Evolutionary conservation across 1,284 basidiomycete genomes (phyloP).

Genomic region (Hemileia vastatrix): DNA sequence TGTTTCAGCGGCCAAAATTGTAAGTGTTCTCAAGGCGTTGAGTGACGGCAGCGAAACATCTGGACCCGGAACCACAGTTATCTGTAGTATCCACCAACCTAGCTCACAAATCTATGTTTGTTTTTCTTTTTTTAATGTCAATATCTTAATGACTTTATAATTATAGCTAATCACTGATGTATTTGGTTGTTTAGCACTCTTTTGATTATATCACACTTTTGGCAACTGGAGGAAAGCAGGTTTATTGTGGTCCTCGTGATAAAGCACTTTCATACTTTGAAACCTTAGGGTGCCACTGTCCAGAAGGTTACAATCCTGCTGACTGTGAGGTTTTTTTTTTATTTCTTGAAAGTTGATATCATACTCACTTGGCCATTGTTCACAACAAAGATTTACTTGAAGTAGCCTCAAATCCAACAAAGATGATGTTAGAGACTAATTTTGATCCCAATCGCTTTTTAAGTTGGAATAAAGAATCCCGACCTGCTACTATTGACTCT

Average conservation of each 20-base stretch:
- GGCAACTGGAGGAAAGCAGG: constrained; percentile 57
- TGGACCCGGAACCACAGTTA: constrained; percentile 57
- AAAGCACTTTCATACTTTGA: constrained; percentile 60
- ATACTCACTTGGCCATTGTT: not conserved
- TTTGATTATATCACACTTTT: constrained; percentile 74
- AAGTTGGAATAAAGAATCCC: not conserved
- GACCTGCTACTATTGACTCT: not conserved
- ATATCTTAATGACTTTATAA: not conserved
- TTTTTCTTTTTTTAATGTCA: not conserved
- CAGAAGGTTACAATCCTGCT: constrained; percentile 72
- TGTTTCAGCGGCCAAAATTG: constrained; percentile 69
- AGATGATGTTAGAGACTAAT: not conserved
- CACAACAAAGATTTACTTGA: constrained; percentile 55
- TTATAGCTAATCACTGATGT: not conserved
- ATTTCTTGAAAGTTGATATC: not conserved
- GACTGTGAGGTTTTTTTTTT: constrained; percentile 51
- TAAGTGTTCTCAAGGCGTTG: constrained; percentile 62
- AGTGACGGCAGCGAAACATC: constrained; percentile 54
- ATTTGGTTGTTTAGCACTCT: constrained; percentile 48
- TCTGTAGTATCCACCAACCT: constrained; percentile 79
- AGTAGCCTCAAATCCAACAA: constrained; percentile 20
- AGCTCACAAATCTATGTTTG: constrained; percentile 62
- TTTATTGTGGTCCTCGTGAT: constrained; percentile 68
- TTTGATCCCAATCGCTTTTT: not conserved
- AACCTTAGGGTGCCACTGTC: constrained; percentile 49